Conservation (phyloP, 2,329 filamentous ascomycete species). For the Arthroderma sp. region DNA sequence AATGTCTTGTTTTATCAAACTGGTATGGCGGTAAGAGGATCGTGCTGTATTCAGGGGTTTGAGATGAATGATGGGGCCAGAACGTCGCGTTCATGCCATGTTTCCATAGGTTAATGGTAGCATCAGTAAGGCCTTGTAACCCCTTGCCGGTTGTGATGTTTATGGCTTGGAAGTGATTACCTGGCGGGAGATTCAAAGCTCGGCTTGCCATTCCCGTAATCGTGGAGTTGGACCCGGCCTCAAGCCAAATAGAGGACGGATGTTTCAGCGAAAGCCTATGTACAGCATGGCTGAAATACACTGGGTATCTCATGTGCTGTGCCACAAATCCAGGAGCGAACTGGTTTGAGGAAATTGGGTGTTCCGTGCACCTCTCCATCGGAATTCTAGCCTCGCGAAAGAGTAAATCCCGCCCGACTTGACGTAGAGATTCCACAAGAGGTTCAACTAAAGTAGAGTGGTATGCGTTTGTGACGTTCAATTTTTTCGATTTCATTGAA, state of each 20-base stretch:
- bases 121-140: constrained; percentile 18
- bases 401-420: constrained; percentile 14
- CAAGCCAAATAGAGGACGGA: constrained; percentile 27
- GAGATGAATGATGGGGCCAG: constrained; percentile 29
- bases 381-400: constrained; percentile 18
- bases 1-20: constrained; percentile 27
- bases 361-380: constrained; percentile 15
- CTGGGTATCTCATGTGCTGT: constrained; percentile 32
- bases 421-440: constrained; percentile 14
- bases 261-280: constrained; percentile 26
- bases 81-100: constrained; percentile 25
- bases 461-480: constrained; percentile 34
- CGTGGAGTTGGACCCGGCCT: constrained; percentile 33
- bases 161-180: constrained; percentile 4
- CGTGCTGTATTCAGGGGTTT: constrained; percentile 19
- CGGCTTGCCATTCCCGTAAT: constrained; percentile 20
- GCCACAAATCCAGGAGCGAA: constrained; percentile 16
- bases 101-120: constrained; percentile 31
- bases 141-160: constrained; percentile 8
- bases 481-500: constrained; percentile 13
- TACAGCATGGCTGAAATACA: constrained; percentile 36
- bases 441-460: constrained; percentile 28
- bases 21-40: constrained; percentile 34
- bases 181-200: constrained; percentile 15
- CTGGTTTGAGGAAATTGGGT: not conserved